Base-by-base conservation (phyloP, 2,329 filamentous ascomycete genomes). In the Rhinocladiella mackenziei region DNA sequence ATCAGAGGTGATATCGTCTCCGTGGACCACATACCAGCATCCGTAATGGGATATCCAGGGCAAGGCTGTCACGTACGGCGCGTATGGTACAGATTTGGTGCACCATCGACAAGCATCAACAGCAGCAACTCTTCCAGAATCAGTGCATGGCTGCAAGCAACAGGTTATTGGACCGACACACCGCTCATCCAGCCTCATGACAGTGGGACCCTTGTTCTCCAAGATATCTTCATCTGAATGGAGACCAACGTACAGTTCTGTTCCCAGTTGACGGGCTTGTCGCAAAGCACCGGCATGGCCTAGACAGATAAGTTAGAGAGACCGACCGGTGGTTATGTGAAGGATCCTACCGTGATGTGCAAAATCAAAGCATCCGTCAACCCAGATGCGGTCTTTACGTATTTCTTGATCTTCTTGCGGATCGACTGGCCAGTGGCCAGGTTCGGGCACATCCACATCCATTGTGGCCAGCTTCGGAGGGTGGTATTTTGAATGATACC, bases 311-410 rank as follows among this genome's bases (percentile, higher is more conserved):
- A 39, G 28, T 5, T 22, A 37, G 44, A 38, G 18, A 19, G 35
- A 39, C 46, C 30, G 48, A 49, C 48, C 47, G 45, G 25, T 39
- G 10, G n/a, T 32, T 37, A 17, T 33, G 43, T 20, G 23, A 44
- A 39, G 30, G 25, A 17, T 58, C 70, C 56, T 66, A 88, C 86
- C 92, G 65, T 97, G 92, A 66, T 98, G 92, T 70, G 89, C 94
- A 69, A 98, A 98, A 72, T 98, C 92, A 71, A 96, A 98, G 75
- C 92, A 98, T 52, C 92, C 92, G 65, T 98, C 92, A 18, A 98
- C 86, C 94, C 94, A 98, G 60, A 98, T 86, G 56, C 91, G 82
- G 58, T 86, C 81, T 45, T 83, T 75, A 18, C 67, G 70, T 34
- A 83, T 71, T 29, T 51, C 50, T 30, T 77, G 62, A 59, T 80